A percentile compares a stretch with the other conserved stretches of the same genome.
phyloP scores from a whole-genome alignment of 805 yeast genomes.

The Pichia gijzeniarum region DNA sequence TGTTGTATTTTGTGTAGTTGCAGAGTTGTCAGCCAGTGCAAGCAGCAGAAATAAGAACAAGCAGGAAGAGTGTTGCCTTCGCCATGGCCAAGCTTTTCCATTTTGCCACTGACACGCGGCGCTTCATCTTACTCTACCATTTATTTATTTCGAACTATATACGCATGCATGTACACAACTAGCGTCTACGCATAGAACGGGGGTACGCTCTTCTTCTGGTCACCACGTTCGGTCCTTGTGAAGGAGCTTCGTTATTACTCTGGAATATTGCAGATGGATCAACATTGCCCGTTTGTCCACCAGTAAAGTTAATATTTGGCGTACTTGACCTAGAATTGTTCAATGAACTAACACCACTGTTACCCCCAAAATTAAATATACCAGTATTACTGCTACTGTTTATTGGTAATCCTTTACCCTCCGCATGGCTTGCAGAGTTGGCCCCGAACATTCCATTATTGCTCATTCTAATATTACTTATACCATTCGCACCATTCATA shows the following conservation, averaged over 20 bases:
- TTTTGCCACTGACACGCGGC: no score
- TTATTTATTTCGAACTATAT: background rate
- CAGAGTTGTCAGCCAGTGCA: background rate
- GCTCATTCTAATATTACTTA: background rate
- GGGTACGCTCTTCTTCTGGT: conserved; percentile 7
- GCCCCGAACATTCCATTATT: background rate
- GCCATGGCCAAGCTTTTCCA: no score
- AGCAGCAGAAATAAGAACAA: background rate
- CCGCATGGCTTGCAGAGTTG: background rate
- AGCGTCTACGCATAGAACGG: conserved; percentile 4
- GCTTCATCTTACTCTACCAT: no score
- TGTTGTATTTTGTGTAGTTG: background rate
- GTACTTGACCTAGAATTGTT: conserved; percentile 19
- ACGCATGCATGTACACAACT: background rate
- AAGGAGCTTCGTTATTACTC: conserved; percentile 5
- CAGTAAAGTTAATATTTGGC: conserved; percentile 30
- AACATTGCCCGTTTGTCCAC: conserved; percentile 22
- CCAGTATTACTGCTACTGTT: background rate
- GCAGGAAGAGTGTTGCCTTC: no score
- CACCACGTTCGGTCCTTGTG: background rate
- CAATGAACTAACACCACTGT: conserved; percentile 1
- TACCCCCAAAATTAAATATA: conserved; percentile 3
- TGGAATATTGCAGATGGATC: conserved; percentile 27
- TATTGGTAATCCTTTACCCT: background rate
- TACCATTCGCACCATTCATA: background rate